A percentile compares a stretch with the other conserved stretches of the same genome.
phyloP scores from a whole-genome alignment of 2,329 filamentous ascomycete genomes.

The Diaporthe citri region DNA sequence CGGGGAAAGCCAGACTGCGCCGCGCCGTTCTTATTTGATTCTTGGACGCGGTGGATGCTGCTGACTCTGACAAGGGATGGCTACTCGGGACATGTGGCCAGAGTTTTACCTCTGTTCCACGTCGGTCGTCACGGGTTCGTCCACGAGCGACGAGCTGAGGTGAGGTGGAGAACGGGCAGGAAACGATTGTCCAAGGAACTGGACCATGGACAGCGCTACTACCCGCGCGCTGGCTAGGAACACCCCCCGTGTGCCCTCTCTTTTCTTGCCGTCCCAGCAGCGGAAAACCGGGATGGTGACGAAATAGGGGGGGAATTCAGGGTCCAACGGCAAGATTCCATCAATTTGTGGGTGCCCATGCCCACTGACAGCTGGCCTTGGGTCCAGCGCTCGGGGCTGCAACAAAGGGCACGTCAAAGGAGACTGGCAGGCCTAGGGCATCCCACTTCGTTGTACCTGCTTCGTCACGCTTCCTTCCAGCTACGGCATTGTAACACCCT shows the following conservation, averaged over 20 bases:
- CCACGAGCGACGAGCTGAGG: constrained; percentile 9
- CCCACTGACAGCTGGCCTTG: constrained; percentile 9
- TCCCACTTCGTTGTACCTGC: neutral
- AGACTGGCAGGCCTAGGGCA: neutral
- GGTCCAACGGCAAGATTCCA: constrained; percentile 5
- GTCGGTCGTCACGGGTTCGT: constrained; percentile 25
- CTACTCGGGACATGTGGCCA: constrained; percentile 4
- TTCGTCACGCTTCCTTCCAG: neutral
- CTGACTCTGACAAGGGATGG: constrained; percentile 22
- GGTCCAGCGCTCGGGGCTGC: neutral
- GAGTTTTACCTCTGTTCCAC: constrained; percentile 31
- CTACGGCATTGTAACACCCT: neutral
- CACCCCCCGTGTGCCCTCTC: neutral
- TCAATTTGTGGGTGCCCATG: neutral
- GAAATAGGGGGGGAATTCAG: constrained; percentile 6
- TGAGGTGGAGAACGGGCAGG: constrained; percentile 23
- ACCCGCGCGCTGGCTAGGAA: neutral
- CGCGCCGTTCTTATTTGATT: neutral
- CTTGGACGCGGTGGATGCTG: neutral
- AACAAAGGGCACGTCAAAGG: neutral
- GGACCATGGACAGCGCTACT: neutral
- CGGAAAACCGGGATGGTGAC: constrained; percentile 3
- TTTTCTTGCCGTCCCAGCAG: neutral
- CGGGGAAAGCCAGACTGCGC: neutral
- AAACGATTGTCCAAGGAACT: neutral